Evolutionary conservation across 345 rosid genomes (phyloP).

Genomic region (Murraya koenigii): DNA sequence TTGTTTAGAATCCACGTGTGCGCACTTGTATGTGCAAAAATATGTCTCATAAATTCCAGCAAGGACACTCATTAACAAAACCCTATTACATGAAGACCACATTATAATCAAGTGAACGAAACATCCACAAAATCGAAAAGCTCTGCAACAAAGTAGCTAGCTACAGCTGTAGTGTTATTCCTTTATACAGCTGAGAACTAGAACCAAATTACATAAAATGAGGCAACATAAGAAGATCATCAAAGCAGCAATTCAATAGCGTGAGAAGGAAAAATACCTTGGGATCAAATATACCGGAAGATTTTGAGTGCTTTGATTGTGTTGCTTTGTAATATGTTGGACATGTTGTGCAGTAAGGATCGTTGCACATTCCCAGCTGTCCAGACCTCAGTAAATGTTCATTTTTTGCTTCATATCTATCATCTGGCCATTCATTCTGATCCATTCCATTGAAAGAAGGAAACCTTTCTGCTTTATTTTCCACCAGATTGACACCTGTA

Average conservation of each 20-base stretch:
- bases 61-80: too few relatives aligned
- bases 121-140: background rate
- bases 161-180: background rate
- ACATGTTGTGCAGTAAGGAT: slow-evolving; percentile 93
- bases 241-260: background rate
- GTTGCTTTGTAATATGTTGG: slow-evolving; percentile 55
- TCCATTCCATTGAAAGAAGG: slow-evolving; percentile 39
- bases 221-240: background rate
- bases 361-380: slow-evolving; percentile 76
- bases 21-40: background rate
- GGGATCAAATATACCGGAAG: slow-evolving; percentile 54
- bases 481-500: slow-evolving; percentile 18
- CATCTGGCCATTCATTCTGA: slow-evolving; percentile 34
- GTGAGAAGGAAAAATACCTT: slow-evolving; percentile 33
- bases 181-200: slow-evolving; percentile 1
- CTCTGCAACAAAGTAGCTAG: background rate
- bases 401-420: slow-evolving; percentile 48
- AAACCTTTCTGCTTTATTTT: slow-evolving; percentile 38
- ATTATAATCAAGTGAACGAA: too few relatives aligned
- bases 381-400: slow-evolving; percentile 80
- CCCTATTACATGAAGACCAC: too few relatives aligned
- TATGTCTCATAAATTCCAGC: background rate
- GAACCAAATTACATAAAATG: background rate
- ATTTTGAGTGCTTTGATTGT: slow-evolving; percentile 33
- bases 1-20: background rate